phyloP scores from a whole-genome alignment of 2,329 filamentous ascomycete species.

The Colletotrichum kahawae region DNA sequence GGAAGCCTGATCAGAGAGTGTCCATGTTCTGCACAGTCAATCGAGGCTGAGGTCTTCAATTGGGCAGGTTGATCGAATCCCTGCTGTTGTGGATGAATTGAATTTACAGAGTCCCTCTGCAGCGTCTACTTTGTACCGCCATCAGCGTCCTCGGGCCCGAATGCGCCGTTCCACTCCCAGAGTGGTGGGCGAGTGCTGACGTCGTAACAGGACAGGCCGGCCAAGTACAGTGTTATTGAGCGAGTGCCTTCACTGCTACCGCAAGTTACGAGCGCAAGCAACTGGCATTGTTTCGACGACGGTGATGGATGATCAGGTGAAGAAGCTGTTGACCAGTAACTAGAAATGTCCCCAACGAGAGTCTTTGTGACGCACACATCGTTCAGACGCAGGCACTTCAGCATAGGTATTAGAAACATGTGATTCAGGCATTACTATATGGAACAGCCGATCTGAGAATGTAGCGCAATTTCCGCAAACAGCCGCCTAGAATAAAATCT shows the following conservation, averaged over 20 bases:
- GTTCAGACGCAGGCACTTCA: background rate
- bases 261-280: background rate
- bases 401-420: background rate
- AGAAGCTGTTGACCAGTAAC: background rate
- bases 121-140: background rate
- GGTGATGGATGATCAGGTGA: background rate
- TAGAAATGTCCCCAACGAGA: background rate
- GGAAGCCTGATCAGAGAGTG: background rate
- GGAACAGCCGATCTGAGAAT: background rate
- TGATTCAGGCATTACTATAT: conserved; percentile 7
- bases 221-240: background rate
- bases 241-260: background rate
- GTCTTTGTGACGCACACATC: background rate
- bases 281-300: background rate
- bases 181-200: background rate
- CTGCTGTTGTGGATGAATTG: background rate
- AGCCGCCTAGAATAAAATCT: background rate
- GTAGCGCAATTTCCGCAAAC: background rate
- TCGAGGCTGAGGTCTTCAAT: background rate
- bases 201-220: background rate
- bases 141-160: background rate
- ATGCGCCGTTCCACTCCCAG: background rate
- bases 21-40: background rate
- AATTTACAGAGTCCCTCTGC: background rate
- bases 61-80: background rate